Evolutionary conservation across 192 early-diverging fungal genomes (phyloP), one percentile per base, ranked within the genome.

Genomic region (Linnemannia hyalina): DNA sequence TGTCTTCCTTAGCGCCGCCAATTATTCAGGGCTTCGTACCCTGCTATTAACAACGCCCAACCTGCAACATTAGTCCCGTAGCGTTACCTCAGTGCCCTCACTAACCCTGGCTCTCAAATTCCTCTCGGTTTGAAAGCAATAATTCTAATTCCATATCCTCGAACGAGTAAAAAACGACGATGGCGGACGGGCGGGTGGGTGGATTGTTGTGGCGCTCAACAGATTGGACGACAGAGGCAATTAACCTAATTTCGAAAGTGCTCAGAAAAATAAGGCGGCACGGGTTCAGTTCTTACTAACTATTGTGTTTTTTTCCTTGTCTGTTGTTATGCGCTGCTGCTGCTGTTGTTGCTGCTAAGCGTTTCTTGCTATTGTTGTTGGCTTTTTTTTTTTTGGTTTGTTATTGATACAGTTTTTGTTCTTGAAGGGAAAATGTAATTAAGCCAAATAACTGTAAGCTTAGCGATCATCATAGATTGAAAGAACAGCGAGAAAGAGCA

Each of bases 21-120:
- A 52, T 52, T 52, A 52, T 52, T 22, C 49, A 4, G 49, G 18
- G 49, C 49, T 52, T 18, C 3, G 5, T 22, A 52, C 3, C 2
- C 15, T 4, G 22, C 5, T 20, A 20, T 29, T 32, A 65, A 63
- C 32, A 63, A 52, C 49, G 49, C 49, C 16, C n/a, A 15, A 32
- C 13, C 11, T 11, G 11, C 13, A 65, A 26, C n/a, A 26, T 26
- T 4, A 32, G 29, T 29, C 26, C 23, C 10, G 10, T 32, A 32
- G 29, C 32, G 60, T 65, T n/a, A 60, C n/a, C 7, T n/a, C 23
- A 57, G 55, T 57, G 7, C 26, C 57, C 9, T 22, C 3, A 8
- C 29, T 32, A 65, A 32, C 60, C 60, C 60, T 65, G 60, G 60
- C 60, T 65, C 60, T 65, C 60, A 65, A 65, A 26, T 65, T 32